Base-by-base conservation (phyloP, 768 basidiomycete species). In the Neoboletus brunneissimus region DNA sequence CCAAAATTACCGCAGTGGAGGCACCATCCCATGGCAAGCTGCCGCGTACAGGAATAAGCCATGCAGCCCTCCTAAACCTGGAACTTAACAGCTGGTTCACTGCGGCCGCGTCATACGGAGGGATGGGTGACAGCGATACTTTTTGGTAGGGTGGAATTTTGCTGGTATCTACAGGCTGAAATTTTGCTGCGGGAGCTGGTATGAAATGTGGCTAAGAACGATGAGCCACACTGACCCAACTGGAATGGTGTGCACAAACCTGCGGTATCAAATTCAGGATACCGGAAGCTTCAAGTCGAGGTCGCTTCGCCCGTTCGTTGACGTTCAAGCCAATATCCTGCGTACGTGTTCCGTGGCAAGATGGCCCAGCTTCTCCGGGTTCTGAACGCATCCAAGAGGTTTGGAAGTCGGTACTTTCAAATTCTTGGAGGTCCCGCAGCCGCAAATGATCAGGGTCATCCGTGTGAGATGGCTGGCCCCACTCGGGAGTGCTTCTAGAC, bases 41-140 rank as follows among this genome's bases (percentile, higher is more conserved):
- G 16, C 85, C 85, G 13, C 83, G 78, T 6, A 86, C 66, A 40
- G 85, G 85, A 37, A 86, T 75, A 16, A 85, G 62, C 85, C 85
- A 86, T 9, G 80, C 78, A 47, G 70, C 72, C 48, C 83, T 79
- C 48, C 74, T 61, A 60, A 75, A 77, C 27, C 64, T 65, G 27
- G 59, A 53, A 20, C 69, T 60, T 9, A 61, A 71, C 65, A 62
- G 72, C 40, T 59, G 58, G 37, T 53, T 47, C 10, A 70, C 54
- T 64, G 59, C 73, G 71, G 67, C 76, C 74, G 53, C 23, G 41
- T 65, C 63, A 50, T 72, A 68, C 8, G 73, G 72, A 23, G 74
- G 50, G 44, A 83, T 68, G 29, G 76, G 73, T 8, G 66, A 66
- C 0, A 78, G 77, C 44, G 49, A 63, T 1, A 64, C 57, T 62